Base-by-base conservation (phyloP, 2,329 filamentous ascomycete genomes). In the Rhytidhysteron rufulum region DNA sequence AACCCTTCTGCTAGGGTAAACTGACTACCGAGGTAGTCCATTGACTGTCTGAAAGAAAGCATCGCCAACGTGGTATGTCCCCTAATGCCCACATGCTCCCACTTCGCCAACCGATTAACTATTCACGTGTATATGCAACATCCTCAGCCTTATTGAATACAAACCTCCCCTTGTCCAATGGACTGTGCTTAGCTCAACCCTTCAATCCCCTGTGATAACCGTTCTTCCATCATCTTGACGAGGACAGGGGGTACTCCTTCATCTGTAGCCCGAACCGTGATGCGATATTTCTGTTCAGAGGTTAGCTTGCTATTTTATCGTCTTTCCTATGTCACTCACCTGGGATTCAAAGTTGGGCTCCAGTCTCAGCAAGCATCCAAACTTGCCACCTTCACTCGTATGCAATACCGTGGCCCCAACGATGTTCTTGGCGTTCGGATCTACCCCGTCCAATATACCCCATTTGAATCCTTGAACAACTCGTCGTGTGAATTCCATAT, bases 221-320 rank as follows among this genome's bases (percentile, higher is more conserved):
- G 79, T 48, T 91, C 86, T 60, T 94, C 86, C 88, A 98, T 95
- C 42, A 86, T 71, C 65, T 88, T 90, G 57, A 93, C 72, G 41
- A 98, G 64, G 16, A 91, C 76, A 2, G 80, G 77, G 6, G 93
- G 89, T 0, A 98, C 88, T 22, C 75, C 79, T 59, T 97, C 93
- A 57, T 97, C 91, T 1, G 93, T 98, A 5, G 91, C 93, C 47
- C 93, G 80, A 54, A 98, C 85, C 0, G 93, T 98, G 45, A 97
- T 75, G 39, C 93, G 90, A 57, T 94, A 86, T 88, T 96, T 96
- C 93, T 96, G 52, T 7, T 6, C 45, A 3, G n/a, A 20, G 24
- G 20, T 59, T 48, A 53, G 43, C 49, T 39, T 50, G 45, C 32
- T 13, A 13, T 36, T 38, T 56, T 27, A 58, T 42, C 37, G 36